These are phyloP conservation scores for Oenanthe sinensis DNA, from an alignment of 129 eudicot species.

Conservation along the genomic window DNA sequence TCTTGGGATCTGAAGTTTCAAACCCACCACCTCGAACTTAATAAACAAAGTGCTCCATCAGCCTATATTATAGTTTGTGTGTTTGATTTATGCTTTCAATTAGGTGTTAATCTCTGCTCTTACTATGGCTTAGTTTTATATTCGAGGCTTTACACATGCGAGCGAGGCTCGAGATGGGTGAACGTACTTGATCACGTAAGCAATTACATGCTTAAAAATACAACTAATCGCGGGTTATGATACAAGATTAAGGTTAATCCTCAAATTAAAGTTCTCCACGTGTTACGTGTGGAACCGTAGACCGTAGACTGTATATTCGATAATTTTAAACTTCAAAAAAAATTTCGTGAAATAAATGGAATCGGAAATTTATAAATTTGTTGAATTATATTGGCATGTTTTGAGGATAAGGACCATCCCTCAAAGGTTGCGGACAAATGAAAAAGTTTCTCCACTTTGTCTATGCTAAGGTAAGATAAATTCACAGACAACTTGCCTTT, in stretches of 20 bases:
- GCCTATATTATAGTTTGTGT: neutral
- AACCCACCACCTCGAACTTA: slow-evolving; percentile 9
- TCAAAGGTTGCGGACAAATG: neutral
- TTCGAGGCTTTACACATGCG: slow-evolving; percentile 6
- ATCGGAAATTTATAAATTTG: no score
- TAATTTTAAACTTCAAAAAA: no score
- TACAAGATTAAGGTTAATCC: neutral
- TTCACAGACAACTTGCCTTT: neutral
- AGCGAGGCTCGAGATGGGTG: slow-evolving; percentile 45
- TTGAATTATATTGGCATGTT: neutral
- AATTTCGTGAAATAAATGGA: no score
- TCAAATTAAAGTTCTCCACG: neutral
- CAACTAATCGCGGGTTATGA: neutral
- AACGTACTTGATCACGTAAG: neutral
- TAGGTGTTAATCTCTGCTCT: slow-evolving; percentile 33
- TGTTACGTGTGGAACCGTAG: neutral
- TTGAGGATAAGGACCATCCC: neutral
- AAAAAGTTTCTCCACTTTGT: neutral
- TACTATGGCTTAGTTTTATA: slow-evolving; percentile 21
- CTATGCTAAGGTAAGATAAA: neutral
- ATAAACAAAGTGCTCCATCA: neutral
- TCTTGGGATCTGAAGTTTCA: slow-evolving; percentile 8
- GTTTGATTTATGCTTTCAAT: slow-evolving; percentile 21
- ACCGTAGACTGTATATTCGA: no score
- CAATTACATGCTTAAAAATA: neutral